Conservation (phyloP, 441 rosid species). For the Corymbia citriodora region DNA sequence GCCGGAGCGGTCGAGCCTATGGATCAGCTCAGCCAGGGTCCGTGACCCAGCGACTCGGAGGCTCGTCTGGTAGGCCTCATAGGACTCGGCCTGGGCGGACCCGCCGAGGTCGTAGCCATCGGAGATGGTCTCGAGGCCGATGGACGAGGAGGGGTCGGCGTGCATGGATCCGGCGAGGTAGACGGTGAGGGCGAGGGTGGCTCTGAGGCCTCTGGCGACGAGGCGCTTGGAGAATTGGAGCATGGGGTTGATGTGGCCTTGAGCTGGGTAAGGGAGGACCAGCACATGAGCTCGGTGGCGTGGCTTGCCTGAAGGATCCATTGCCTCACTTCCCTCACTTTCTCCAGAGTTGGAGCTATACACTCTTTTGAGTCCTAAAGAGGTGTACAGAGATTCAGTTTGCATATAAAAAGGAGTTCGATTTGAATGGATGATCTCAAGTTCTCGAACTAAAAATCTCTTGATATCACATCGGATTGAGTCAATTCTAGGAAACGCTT, state of each 20-base stretch:
- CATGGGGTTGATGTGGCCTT: constrained; percentile 3
- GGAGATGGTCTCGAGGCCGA: neutral
- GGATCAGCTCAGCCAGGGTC: neutral
- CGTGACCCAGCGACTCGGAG: neutral
- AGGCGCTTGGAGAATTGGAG: constrained; percentile 15
- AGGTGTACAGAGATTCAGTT: neutral
- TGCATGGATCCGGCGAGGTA: neutral
- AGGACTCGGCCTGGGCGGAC: neutral
- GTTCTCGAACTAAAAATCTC: neutral
- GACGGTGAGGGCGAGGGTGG: neutral
- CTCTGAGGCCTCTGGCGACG: neutral
- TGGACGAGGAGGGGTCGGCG: neutral
- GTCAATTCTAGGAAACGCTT: neutral
- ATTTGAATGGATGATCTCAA: neutral
- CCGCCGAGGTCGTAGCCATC: neutral
- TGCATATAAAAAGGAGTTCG: neutral
- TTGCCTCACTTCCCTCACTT: neutral
- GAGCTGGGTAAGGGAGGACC: neutral
- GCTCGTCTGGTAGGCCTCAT: neutral
- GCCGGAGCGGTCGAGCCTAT: neutral
- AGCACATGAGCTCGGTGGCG: neutral
- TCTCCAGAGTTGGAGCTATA: neutral
- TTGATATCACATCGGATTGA: neutral
- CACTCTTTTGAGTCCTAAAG: no score
- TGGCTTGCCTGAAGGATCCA: neutral